These are phyloP conservation scores for Trifolium fragiferum DNA, from an alignment of 306 rosid species.

Conservation along the genomic window DNA sequence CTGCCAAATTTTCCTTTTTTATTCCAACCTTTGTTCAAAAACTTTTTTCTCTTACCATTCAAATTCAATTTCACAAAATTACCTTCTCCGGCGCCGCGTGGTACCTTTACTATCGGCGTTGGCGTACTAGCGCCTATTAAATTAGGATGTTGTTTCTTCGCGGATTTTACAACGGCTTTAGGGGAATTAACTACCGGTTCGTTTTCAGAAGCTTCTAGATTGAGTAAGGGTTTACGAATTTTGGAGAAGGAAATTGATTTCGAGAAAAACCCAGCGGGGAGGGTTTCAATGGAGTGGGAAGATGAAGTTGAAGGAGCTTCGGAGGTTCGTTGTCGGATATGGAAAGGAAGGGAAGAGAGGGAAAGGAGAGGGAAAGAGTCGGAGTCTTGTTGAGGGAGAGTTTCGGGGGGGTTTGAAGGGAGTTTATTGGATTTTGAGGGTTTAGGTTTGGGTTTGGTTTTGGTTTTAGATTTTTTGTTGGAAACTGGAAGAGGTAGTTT, in stretches of 20 bases:
- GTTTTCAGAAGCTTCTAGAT: conserved; percentile 45
- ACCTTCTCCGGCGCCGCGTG: conserved; percentile 60
- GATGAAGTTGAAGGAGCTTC: conserved; percentile 44
- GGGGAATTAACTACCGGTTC: conserved; percentile 38
- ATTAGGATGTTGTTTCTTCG: conserved; percentile 56
- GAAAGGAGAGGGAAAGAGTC: neutral
- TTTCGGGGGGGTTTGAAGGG: conserved; percentile 37
- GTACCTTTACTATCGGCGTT: conserved; percentile 51
- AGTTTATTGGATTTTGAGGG: conserved; percentile 48
- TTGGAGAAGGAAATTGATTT: conserved; percentile 68
- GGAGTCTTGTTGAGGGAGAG: neutral
- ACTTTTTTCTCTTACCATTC: conserved; percentile 62
- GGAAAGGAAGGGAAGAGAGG: conserved; percentile 53
- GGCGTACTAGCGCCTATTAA: conserved; percentile 66
- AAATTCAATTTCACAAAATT: conserved; percentile 79
- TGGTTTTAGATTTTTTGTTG: conserved; percentile 38
- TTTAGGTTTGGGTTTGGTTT: conserved; percentile 44
- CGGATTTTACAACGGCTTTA: conserved; percentile 17
- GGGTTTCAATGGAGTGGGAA: conserved; percentile 54
- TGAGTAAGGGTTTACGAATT: conserved; percentile 52
- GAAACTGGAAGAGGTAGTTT: conserved; percentile 40
- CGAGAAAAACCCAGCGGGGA: conserved; percentile 68
- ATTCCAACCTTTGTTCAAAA: conserved; percentile 52
- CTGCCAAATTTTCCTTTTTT: conserved; percentile 43
- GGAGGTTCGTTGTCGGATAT: conserved; percentile 59